Percentiles rank a stretch among this genome's conserved stretches.
Evolutionary conservation across 1,284 basidiomycete species (phyloP).

Genomic region (Apiotrichum domesticum): DNA sequence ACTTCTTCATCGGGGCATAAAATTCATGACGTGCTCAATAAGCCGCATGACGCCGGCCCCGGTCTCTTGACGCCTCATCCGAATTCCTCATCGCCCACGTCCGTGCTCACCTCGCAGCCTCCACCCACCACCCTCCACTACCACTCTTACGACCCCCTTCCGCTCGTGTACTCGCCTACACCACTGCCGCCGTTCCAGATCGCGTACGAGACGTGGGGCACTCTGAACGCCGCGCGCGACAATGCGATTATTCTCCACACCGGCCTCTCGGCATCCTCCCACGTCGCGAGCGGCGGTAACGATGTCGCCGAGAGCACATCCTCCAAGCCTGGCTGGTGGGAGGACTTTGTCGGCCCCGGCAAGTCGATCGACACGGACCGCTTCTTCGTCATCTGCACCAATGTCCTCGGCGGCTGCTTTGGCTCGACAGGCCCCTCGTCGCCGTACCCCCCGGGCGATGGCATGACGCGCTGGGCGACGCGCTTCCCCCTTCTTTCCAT

Average conservation of each 20-base stretch:
- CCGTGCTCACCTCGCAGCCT: conserved; percentile 22
- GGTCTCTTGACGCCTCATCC: neutral
- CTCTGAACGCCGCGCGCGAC: conserved; percentile 65
- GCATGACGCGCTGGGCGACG: conserved; percentile 74
- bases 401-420: conserved; percentile 95
- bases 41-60: too few species aligned
- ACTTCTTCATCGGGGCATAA: too few species aligned
- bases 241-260: conserved; percentile 98
- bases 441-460: conserved; percentile 48
- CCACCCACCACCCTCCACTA: conserved; percentile 51
- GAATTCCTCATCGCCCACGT: too few species aligned
- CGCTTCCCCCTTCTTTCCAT: conserved; percentile 85
- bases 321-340: conserved; percentile 79
- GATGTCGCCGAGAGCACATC: conserved; percentile 60
- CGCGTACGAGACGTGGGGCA: conserved; percentile 98
- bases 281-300: conserved; percentile 74
- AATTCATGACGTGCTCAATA: too few species aligned
- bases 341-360: conserved; percentile 94
- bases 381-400: conserved; percentile 93
- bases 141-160: conserved; percentile 58
- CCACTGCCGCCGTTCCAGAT: conserved; percentile 62
- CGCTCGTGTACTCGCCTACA: conserved; percentile 65
- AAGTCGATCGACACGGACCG: conserved; percentile 87
- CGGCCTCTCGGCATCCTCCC: conserved; percentile 88
- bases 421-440: conserved; percentile 92